Evolutionary conservation across 1,284 basidiomycete species (phyloP).

Genomic region (Cutaneotrichosporon spelunceum): DNA sequence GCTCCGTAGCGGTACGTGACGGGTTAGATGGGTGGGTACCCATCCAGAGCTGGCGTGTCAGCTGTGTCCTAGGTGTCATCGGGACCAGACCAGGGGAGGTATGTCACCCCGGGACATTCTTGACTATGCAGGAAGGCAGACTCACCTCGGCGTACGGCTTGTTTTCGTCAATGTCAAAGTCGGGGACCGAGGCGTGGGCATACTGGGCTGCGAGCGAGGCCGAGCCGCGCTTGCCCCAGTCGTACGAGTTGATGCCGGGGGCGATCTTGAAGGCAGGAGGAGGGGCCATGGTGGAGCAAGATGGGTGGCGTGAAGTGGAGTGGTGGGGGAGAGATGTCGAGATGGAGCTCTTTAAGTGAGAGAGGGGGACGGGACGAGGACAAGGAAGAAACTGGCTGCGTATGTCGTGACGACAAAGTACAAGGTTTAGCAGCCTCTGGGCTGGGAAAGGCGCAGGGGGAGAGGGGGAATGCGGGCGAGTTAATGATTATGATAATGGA

Average conservation of each 20-base stretch:
- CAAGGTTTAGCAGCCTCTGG: no score
- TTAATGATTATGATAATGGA: no score
- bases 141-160: conserved; percentile 66
- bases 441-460: no score
- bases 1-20: conserved; percentile 60
- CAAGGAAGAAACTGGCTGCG: not conserved
- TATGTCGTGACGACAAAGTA: not conserved
- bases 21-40: conserved; percentile 91
- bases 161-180: conserved; percentile 57
- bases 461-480: no score
- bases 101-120: not conserved
- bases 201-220: conserved; percentile 57
- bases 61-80: not conserved
- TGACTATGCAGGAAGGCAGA: not conserved
- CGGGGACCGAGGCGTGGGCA: conserved; percentile 54
- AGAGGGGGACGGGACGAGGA: not conserved
- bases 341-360: not conserved
- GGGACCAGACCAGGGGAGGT: not conserved
- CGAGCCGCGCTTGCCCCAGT: conserved; percentile 59
- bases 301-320: not conserved
- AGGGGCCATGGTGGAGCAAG: not conserved
- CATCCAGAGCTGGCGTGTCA: conserved; percentile 86
- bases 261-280: conserved; percentile 45
- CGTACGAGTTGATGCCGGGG: conserved; percentile 52
- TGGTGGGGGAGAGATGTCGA: not conserved